phyloP scores from a whole-genome alignment of 371 early-diverging fungal genomes.

The Syncephalastrum contaminatum region DNA sequence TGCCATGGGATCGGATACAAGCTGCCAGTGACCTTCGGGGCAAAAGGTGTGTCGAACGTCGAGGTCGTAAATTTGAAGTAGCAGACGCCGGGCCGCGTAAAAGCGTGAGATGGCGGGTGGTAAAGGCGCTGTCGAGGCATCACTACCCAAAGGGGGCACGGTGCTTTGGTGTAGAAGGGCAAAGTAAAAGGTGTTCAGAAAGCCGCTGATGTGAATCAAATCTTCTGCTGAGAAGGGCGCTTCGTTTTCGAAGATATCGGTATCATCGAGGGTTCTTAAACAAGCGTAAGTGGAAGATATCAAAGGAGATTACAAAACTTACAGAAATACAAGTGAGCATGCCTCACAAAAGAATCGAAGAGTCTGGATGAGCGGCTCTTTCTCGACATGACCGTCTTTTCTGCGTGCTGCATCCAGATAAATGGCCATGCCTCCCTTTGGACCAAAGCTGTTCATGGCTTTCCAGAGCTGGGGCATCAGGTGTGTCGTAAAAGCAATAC shows the following conservation, averaged over 20 bases:
- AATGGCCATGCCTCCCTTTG: conserved; percentile 53
- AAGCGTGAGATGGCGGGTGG: conserved; percentile 39
- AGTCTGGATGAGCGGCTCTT: conserved; percentile 60
- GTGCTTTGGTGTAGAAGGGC: conserved; percentile 43
- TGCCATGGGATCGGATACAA: conserved; percentile 40
- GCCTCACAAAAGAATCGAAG: conserved; percentile 64
- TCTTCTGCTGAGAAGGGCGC: conserved; percentile 56
- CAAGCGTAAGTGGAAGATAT: background rate
- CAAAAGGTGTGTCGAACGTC: conserved; percentile 75
- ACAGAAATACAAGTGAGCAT: conserved; percentile 57
- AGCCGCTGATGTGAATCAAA: conserved; percentile 53
- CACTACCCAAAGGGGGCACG: conserved; percentile 1
- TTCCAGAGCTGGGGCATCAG: conserved; percentile 65
- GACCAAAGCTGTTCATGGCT: conserved; percentile 60
- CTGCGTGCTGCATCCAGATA: conserved; percentile 55
- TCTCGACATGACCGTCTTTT: conserved; percentile 39
- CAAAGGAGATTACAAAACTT: conserved; percentile 16
- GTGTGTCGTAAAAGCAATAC: conserved; percentile 57
- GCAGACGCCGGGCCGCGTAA: conserved; percentile 59
- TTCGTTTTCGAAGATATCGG: conserved; percentile 72
- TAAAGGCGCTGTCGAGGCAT: conserved; percentile 2
- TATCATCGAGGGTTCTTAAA: conserved; percentile 73
- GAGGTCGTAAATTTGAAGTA: conserved; percentile 76
- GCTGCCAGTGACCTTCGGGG: conserved; percentile 71
- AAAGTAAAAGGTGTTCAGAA: conserved; percentile 71